phyloP scores from a whole-genome alignment of 495 filamentous ascomycete genomes.

The Neurospora terricola region DNA sequence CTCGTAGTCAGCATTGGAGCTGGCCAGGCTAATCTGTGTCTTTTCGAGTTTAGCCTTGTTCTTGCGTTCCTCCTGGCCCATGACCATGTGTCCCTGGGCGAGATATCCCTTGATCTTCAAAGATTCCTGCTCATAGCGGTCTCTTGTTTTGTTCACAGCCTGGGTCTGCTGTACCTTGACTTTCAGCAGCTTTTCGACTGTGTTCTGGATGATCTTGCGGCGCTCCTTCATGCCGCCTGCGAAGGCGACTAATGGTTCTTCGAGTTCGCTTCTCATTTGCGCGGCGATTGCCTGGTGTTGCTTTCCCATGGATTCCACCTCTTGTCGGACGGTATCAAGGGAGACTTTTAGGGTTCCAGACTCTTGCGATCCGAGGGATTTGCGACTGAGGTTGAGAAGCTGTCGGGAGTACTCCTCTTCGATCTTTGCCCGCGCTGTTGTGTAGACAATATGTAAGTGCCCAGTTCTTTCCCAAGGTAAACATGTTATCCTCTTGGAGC shows the following conservation, averaged over 20 bases:
- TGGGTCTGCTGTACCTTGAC: conserved; percentile 85
- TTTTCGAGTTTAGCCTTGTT: conserved; percentile 99
- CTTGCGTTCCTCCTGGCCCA: conserved; percentile 98
- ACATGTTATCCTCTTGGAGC: not conserved
- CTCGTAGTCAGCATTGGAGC: conserved; percentile 88
- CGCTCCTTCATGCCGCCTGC: conserved; percentile 89
- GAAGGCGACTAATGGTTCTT: conserved; percentile 88
- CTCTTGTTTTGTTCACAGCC: conserved; percentile 86
- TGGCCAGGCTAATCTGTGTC: conserved; percentile 88
- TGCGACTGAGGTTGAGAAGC: conserved; percentile 73
- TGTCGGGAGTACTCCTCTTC: conserved; percentile 98
- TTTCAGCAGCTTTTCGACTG: conserved; percentile 89
- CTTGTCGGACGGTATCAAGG: conserved; percentile 75
- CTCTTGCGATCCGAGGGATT: conserved; percentile 84
- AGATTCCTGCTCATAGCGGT: conserved; percentile 94
- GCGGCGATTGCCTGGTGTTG: conserved; percentile 78
- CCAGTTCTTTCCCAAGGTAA: not conserved
- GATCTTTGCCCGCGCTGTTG: conserved; percentile 72
- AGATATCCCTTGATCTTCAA: conserved; percentile 97
- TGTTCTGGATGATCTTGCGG: conserved; percentile 87
- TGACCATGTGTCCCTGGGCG: conserved; percentile 98
- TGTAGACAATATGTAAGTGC: conserved; percentile 3
- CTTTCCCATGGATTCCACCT: conserved; percentile 92
- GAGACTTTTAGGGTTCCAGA: conserved; percentile 72
- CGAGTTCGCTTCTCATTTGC: conserved; percentile 96